phyloP scores from a whole-genome alignment of 345 rosid species.

The Citrus reticulata region DNA sequence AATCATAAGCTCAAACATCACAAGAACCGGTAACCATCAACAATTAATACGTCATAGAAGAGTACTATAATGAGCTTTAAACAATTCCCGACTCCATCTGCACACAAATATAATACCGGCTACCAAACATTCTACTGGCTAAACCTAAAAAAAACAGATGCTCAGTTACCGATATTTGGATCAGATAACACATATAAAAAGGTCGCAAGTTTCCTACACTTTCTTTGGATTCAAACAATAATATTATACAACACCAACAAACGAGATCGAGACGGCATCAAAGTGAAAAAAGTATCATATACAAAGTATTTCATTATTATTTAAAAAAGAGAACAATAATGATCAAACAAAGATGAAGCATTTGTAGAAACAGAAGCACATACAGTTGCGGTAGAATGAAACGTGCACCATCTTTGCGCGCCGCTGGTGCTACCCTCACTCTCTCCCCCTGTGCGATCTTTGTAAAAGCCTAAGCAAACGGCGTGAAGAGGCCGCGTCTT shows the following conservation, averaged over 20 bases:
- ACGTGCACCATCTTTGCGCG: constrained; percentile 15
- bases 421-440: background rate
- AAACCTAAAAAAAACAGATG: background rate
- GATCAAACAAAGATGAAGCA: background rate
- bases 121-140: background rate
- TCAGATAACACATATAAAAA: background rate
- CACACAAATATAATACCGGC: background rate
- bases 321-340: background rate
- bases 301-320: background rate
- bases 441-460: background rate
- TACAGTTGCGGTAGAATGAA: constrained; percentile 16
- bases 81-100: background rate
- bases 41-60: background rate
- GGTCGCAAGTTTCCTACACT: background rate
- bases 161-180: background rate
- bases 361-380: background rate
- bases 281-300: background rate
- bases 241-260: background rate
- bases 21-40: background rate
- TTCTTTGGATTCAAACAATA: background rate
- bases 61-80: background rate
- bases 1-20: background rate
- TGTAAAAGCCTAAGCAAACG: background rate
- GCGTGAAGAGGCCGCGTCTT: background rate
- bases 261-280: background rate